These are phyloP conservation scores for Stereum hirsutum DNA, from an alignment of 1,284 basidiomycete species.

Conservation along the genomic window DNA sequence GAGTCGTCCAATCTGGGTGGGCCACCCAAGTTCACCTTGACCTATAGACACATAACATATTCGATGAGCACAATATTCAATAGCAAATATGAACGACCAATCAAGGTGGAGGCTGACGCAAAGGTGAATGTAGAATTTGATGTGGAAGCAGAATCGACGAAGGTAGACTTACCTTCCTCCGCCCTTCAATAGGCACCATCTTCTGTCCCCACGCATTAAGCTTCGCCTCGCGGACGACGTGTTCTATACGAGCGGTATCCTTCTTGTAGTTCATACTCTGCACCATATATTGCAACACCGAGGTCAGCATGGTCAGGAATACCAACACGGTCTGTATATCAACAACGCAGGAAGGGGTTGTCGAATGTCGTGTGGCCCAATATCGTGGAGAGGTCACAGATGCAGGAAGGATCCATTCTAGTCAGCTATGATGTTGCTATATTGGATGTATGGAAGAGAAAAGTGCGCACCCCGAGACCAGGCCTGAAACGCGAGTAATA, in stretches of 20 bases:
- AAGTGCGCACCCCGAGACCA: slow-evolving; percentile 61
- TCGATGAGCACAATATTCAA: too few species aligned
- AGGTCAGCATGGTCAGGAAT: slow-evolving; percentile 71
- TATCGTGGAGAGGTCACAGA: not conserved
- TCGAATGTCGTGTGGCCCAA: slow-evolving; percentile 9
- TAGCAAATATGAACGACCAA: too few species aligned
- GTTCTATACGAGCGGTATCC: slow-evolving; percentile 63
- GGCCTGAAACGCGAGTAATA: slow-evolving; percentile 92
- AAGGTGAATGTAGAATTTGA: too few species aligned
- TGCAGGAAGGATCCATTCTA: not conserved
- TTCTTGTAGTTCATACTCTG: slow-evolving; percentile 69
- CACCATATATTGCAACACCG: slow-evolving; percentile 71
- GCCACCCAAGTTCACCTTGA: slow-evolving; percentile 61
- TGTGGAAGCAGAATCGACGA: too few species aligned
- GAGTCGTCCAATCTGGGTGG: slow-evolving; percentile 41
- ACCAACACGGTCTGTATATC: slow-evolving; percentile 53
- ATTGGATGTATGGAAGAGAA: not conserved
- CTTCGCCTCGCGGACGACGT: slow-evolving; percentile 55
- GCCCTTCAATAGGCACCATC: slow-evolving; percentile 45
- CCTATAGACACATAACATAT: slow-evolving; percentile 27
- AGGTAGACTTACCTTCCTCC: slow-evolving; percentile 46
- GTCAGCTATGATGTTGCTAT: not conserved
- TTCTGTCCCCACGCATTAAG: slow-evolving; percentile 71
- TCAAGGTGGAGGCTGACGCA: too few species aligned
- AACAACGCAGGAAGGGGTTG: not conserved